Conservation (phyloP, 441 rosid species). For the Syzygium malaccense region DNA sequence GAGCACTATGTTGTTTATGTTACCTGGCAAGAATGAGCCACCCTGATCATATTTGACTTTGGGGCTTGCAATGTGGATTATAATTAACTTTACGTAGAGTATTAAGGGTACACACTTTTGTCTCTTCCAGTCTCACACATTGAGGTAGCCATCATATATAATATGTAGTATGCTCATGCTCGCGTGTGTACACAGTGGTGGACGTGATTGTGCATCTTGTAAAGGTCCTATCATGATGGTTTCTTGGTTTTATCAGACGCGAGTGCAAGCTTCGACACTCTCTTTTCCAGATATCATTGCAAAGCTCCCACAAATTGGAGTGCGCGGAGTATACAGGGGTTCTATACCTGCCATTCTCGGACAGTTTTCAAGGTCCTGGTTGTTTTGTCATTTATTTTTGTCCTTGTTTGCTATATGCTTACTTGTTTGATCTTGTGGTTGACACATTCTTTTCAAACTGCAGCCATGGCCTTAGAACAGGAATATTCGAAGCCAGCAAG, state of each 20-base stretch:
- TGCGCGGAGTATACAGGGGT: conserved; percentile 76
- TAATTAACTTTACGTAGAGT: neutral
- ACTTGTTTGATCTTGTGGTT: neutral
- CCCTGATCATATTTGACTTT: neutral
- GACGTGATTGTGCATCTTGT: neutral
- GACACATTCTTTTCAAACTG: conserved; percentile 12
- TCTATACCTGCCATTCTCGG: conserved; percentile 95
- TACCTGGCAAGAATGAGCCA: neutral
- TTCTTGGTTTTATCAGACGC: conserved; percentile 47
- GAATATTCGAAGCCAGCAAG: conserved; percentile 87
- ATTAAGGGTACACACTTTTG: neutral
- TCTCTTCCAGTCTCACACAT: neutral
- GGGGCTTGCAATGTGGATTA: neutral
- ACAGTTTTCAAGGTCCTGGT: conserved; percentile 82
- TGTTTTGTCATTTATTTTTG: neutral
- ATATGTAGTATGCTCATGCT: neutral
- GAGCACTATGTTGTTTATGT: neutral
- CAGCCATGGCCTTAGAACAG: conserved; percentile 97
- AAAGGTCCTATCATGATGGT: neutral
- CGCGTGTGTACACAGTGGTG: neutral
- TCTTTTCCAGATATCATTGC: conserved; percentile 76
- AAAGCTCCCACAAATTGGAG: conserved; percentile 94
- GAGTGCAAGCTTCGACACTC: conserved; percentile 90
- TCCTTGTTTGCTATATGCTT: conserved; percentile 2
- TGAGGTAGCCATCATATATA: neutral